Base-by-base conservation (phyloP, 169 alveolate genomes). In the Plasmodium coatneyi region DNA sequence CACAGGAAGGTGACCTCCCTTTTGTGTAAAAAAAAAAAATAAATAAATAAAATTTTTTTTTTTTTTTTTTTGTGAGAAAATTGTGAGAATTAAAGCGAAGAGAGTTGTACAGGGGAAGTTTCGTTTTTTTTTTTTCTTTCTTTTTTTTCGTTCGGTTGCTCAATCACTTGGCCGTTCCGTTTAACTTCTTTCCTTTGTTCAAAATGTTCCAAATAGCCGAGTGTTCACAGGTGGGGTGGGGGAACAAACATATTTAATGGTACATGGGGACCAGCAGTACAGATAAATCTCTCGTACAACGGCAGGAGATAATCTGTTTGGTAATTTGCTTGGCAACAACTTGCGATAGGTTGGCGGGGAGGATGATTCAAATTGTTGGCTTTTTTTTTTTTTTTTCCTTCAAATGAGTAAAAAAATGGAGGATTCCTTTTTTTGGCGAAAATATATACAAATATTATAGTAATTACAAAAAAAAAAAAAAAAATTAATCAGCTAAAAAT, bases 381-480 rank as follows among this genome's bases (percentile, higher is more conserved):
- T 30, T 34, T 83, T 83, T 83, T 82, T 32, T 16, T 52, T 56
- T 52, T 52, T 54, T 52, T 52, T 34, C 43, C 34, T 49, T 30
- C 41, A 66, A 32, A 60, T 19, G 28, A 22, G 74, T 66, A 25
- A 32, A 66, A 32, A 66, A 39, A 70, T 34, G 72, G 49, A 30
- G 22, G 46, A 66, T 36, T 22, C 36, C n/a, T 82, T 82, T 25
- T 28, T 66, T 66, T 6, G 14, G 36, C 2, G n/a, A 66, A 66
- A 66, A 6, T 7, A 28, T 25, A 46, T 41, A 36, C 19, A 25
- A 49, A 14, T 80, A 25, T 80, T 30, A 49, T 80, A 41, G 30
- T 80, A 80, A 80, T 46, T 80, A 80, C 72, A 22, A 22, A 41
- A 80, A 80, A 80, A 56, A 28, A 30, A 52, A 49, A 80, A 80